These are phyloP conservation scores for Penicillium sp. DNA, from an alignment of 2,329 filamentous ascomycete species.

Conservation along the genomic window DNA sequence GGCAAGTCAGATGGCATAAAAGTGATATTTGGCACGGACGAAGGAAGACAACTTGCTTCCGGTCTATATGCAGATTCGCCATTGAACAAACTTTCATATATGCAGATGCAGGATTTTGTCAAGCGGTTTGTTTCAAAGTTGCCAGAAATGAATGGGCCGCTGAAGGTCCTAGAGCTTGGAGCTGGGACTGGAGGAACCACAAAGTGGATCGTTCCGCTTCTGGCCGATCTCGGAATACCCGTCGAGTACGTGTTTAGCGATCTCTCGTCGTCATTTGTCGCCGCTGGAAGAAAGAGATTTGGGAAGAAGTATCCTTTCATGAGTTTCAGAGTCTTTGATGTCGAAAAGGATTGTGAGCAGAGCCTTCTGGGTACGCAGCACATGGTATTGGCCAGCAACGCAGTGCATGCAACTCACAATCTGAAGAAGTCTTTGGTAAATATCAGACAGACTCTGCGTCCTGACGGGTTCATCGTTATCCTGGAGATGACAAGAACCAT, in stretches of 20 bases:
- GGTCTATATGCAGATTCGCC: background rate
- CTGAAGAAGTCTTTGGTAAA: constrained; percentile 16
- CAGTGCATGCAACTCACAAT: constrained; percentile 34
- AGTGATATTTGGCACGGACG: background rate
- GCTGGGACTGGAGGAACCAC: constrained; percentile 39
- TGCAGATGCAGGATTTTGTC: constrained; percentile 10
- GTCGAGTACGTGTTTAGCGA: constrained; percentile 44
- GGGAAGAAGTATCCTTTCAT: constrained; percentile 28
- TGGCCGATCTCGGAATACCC: constrained; percentile 22
- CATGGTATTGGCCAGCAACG: constrained; percentile 33
- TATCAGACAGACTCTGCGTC: constrained; percentile 26
- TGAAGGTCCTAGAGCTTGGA: constrained; percentile 38
- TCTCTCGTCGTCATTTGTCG: constrained; percentile 35
- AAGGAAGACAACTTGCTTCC: background rate
- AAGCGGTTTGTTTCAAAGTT: background rate
- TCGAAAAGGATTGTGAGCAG: constrained; percentile 30
- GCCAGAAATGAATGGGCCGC: background rate
- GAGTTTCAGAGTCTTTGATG: constrained; percentile 32
- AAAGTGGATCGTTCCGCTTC: constrained; percentile 17
- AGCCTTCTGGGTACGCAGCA: constrained; percentile 22
- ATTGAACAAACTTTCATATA: constrained; percentile 17
- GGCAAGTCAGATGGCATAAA: background rate
- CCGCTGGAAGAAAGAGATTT: constrained; percentile 30
- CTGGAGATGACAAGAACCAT: constrained; percentile 6
- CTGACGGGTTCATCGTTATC: constrained; percentile 32